Conservation (phyloP, 441 rosid genomes). For the Arabidopsis lyrata region DNA sequence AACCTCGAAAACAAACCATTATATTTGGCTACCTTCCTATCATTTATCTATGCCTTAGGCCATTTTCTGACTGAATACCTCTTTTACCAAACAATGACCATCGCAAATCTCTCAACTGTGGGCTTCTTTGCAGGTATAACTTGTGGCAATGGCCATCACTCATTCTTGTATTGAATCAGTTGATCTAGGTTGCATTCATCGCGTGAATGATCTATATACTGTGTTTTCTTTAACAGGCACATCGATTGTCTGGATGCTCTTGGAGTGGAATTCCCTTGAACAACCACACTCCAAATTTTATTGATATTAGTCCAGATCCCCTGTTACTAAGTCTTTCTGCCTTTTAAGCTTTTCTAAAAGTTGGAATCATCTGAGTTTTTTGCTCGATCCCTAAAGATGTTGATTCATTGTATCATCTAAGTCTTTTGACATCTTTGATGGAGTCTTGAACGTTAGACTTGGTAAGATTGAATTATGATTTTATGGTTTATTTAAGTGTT, state of each 20-base stretch:
- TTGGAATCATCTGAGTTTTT: constrained; percentile 14
- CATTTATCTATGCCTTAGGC: constrained; percentile 85
- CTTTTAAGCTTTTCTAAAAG: neutral
- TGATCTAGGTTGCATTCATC: neutral
- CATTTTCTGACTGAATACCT: constrained; percentile 89
- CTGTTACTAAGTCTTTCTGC: constrained; percentile 5
- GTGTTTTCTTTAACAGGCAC: constrained; percentile 54
- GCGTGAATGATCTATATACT: constrained; percentile 16
- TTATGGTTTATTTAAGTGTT: neutral
- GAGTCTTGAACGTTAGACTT: constrained; percentile 7
- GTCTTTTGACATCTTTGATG: constrained; percentile 16
- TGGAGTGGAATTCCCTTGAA: constrained; percentile 73
- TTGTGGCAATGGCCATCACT: constrained; percentile 25
- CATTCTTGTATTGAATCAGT: constrained; percentile 22
- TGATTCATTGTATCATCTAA: constrained; percentile 16
- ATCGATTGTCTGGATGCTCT: constrained; percentile 85
- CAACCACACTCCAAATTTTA: constrained; percentile 48
- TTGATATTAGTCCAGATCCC: constrained; percentile 36
- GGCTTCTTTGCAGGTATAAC: constrained; percentile 77
- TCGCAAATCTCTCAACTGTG: constrained; percentile 74
- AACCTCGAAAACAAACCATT: constrained; percentile 82
- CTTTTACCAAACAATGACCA: constrained; percentile 77
- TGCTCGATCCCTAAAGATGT: constrained; percentile 7
- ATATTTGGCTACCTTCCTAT: constrained; percentile 81
- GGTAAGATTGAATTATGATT: neutral